These are phyloP conservation scores for Hypoxylon intermedium DNA, from an alignment of 495 filamentous ascomycete species.

Conservation along the genomic window DNA sequence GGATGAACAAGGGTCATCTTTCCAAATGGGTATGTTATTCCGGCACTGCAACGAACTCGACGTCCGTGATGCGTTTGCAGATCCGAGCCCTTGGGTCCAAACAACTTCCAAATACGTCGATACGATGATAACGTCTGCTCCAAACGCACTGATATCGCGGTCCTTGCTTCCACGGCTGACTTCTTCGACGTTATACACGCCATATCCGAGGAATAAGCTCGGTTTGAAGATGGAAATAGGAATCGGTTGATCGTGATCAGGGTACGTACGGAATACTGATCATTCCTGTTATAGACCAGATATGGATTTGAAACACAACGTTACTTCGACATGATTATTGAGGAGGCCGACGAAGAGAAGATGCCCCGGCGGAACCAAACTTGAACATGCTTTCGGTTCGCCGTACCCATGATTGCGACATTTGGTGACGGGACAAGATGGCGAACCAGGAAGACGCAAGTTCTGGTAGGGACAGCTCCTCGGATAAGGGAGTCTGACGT, in stretches of 20 bases:
- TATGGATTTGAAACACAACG: constrained; percentile 22
- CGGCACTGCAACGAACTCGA: constrained; percentile 16
- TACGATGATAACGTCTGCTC: constrained; percentile 5
- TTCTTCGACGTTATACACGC: background rate
- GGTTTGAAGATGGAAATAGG: background rate
- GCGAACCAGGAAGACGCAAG: constrained; percentile 20
- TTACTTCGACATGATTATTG: constrained; percentile 25
- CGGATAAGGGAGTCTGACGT: constrained; percentile 28
- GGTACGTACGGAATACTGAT: no score
- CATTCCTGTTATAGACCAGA: background rate
- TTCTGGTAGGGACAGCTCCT: constrained; percentile 31
- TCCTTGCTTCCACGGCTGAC: background rate
- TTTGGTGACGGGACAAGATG: constrained; percentile 18
- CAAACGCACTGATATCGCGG: constrained; percentile 13
- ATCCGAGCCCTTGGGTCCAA: constrained; percentile 34
- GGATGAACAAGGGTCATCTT: constrained; percentile 11
- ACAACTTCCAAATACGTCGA: constrained; percentile 4
- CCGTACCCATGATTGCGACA: constrained; percentile 19
- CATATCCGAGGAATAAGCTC: background rate
- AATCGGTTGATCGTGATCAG: background rate
- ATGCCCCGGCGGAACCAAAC: constrained; percentile 11
- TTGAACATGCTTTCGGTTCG: constrained; percentile 2
- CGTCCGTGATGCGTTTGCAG: constrained; percentile 26
- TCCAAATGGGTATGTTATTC: constrained; percentile 26
- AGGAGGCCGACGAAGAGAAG: constrained; percentile 3